Conservation (phyloP, 2,329 filamentous ascomycete species). For the Aspergillus intermedius region DNA sequence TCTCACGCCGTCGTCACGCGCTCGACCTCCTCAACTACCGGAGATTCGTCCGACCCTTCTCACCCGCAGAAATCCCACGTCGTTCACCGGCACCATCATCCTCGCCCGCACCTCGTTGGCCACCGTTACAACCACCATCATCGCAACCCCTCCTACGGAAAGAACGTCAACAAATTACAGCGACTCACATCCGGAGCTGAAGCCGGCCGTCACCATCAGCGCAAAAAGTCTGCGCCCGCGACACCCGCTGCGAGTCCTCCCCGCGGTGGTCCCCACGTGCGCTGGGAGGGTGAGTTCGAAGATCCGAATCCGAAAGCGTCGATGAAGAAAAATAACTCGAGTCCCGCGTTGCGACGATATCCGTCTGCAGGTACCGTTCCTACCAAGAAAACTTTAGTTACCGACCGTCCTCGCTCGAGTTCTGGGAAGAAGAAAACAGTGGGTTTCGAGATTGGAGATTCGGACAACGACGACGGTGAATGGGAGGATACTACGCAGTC, state of each 20-base stretch:
- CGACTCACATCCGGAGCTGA: constrained; percentile 28
- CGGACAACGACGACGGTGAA: constrained; percentile 40
- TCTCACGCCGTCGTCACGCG: constrained; percentile 36
- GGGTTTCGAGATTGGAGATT: constrained; percentile 41
- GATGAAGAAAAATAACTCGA: constrained; percentile 43
- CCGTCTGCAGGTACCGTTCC: constrained; percentile 22
- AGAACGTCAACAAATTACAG: constrained; percentile 40
- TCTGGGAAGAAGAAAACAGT: constrained; percentile 41
- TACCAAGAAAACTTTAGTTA: constrained; percentile 35
- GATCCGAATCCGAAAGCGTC: constrained; percentile 28
- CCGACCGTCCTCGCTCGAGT: constrained; percentile 26
- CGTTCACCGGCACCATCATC: constrained; percentile 29
- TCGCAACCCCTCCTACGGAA: constrained; percentile 39
- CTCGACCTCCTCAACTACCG: constrained; percentile 23
- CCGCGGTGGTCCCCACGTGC: constrained; percentile 30
- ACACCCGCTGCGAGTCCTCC: constrained; percentile 38
- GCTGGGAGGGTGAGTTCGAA: constrained; percentile 37
- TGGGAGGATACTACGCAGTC: constrained; percentile 46
- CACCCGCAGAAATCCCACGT: constrained; percentile 23
- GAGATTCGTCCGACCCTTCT: constrained; percentile 25
- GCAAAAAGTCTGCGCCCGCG: constrained; percentile 41
- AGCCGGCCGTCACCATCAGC: constrained; percentile 34
- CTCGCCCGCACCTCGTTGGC: constrained; percentile 39
- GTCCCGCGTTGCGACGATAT: constrained; percentile 36
- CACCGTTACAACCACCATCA: constrained; percentile 34